Base-by-base conservation (phyloP, 306 rosid species). In the Vigna reflexopilosa region DNA sequence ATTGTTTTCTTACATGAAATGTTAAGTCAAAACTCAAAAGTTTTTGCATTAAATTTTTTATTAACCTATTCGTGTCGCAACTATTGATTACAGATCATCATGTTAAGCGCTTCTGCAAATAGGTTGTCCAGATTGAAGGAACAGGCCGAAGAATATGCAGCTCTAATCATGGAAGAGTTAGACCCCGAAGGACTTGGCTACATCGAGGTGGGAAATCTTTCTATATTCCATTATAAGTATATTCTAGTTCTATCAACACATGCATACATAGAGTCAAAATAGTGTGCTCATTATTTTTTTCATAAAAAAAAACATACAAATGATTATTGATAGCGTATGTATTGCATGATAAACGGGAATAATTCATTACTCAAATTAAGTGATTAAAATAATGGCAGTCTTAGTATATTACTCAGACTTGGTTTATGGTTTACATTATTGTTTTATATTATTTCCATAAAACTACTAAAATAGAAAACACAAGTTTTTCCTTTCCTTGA, bases 121-220 rank as follows among this genome's bases (percentile, higher is more conserved):
- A 95, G 90, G 84, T 86, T 95, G 82, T 88, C 94, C 32, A 91
- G 98, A 87, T 79, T 95, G 86, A 91, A 95, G 86, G 99, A 93
- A 81, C 99, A 95, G 72, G 99, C 99, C n/a, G 99, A 93, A 84
- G 99, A 95, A 87, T 95, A 95, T 84, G 99, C 99, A 72, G 98
- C 99, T 76, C 81, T 95, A 5, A 95, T 95, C 58, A 95, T 95
- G 99, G 99, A 95, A 83, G 99, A 95, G 82, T 83, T 95, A 75
- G 99, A 95, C 86, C 99, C 99, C 5, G 99, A 95, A 84, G 69
- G 91, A 75, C 90, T 95, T 72, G 99, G 99, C 82, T 95, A 93
- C 78, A 93, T 95, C 55, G 99, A 95, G 99, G 99, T 94, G 49
- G 71, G 86, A 77, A 62, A 24, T 76, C 4, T 34, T 28, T 51